Conservation (phyloP, 129 eudicot species). For the Chrysanthemum seticuspe region DNA sequence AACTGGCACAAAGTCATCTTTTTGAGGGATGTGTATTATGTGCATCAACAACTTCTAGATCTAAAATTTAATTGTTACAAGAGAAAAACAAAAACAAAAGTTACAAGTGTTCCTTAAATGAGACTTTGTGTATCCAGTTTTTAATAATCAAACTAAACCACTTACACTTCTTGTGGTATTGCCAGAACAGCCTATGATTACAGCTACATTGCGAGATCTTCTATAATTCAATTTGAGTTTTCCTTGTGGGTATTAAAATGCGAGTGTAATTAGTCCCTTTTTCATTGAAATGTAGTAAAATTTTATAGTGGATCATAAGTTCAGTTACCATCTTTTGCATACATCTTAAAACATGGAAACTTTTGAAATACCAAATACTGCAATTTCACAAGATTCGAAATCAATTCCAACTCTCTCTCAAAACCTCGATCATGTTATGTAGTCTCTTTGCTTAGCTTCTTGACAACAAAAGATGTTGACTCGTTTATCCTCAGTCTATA, state of each 20-base stretch:
- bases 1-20: no score
- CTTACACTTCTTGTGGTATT: slow-evolving; percentile 7
- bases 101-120: neutral
- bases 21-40: no score
- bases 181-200: slow-evolving; percentile 43
- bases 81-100: no score
- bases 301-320: slow-evolving; percentile 5
- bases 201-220: slow-evolving; percentile 61
- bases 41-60: no score
- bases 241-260: slow-evolving; percentile 20
- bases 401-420: slow-evolving; percentile 73
- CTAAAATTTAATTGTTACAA: no score
- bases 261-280: slow-evolving; percentile 20
- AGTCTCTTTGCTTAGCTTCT: slow-evolving; percentile 64
- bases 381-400: no score
- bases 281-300: neutral
- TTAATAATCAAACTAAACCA: slow-evolving; percentile 1
- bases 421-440: slow-evolving; percentile 85
- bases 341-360: neutral
- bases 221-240: slow-evolving; percentile 25
- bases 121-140: neutral
- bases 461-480: slow-evolving; percentile 56
- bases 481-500: slow-evolving; percentile 38
- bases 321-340: neutral
- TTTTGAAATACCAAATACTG: neutral